A percentile compares a stretch with the other conserved stretches of the same genome.
Evolutionary conservation across 1,139 yeast genomes (phyloP).

Genomic region (Sugiyamaella sp.): DNA sequence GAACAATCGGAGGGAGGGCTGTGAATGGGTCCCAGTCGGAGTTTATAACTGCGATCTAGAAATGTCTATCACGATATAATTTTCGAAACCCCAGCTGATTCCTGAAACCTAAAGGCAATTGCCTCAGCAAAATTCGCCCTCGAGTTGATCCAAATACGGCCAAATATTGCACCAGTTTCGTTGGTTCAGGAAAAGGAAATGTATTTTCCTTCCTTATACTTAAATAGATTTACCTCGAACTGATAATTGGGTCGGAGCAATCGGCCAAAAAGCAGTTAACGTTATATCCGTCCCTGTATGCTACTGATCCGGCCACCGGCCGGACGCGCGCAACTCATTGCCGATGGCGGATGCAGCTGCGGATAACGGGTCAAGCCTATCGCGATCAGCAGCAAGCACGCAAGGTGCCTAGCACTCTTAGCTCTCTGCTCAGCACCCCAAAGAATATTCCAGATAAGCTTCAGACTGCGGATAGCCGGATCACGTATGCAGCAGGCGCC

Average conservation of each 20-base stretch:
- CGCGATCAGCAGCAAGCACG: conserved; percentile 11
- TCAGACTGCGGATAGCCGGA: background rate
- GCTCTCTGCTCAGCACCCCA: background rate
- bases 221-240: conserved; percentile 1
- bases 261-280: conserved; percentile 9
- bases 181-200: background rate
- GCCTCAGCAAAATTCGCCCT: background rate
- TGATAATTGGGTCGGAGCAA: background rate
- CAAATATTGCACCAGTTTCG: background rate
- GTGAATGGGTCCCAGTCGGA: background rate
- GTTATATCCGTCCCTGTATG: conserved; percentile 2
- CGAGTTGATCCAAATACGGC: background rate
- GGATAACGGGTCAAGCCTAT: too few relatives aligned
- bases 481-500: background rate
- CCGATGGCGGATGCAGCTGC: conserved; percentile 1
- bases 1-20: background rate
- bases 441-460: background rate
- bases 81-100: background rate
- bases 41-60: background rate
- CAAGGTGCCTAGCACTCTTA: background rate
- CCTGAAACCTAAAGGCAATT: background rate
- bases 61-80: background rate
- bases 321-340: conserved; percentile 2
- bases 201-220: background rate
- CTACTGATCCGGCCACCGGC: background rate